Evolutionary conservation across 768 basidiomycete genomes (phyloP).

Genomic region (Strobilomyces echinocephalus): DNA sequence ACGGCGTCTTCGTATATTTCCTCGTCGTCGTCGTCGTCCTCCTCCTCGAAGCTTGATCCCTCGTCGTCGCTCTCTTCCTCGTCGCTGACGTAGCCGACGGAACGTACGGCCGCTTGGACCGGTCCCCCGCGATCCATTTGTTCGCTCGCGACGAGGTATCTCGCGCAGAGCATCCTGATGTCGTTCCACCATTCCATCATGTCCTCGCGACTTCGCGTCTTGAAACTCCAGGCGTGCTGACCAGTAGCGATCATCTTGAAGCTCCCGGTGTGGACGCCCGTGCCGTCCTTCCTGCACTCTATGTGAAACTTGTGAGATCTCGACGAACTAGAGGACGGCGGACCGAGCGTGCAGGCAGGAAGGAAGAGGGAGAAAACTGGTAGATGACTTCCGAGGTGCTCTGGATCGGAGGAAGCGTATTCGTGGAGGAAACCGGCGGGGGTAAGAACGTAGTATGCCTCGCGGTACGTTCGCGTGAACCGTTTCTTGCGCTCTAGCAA

Average conservation of each 20-base stretch:
- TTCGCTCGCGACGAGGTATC: slow-evolving; percentile 93
- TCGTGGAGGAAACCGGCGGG: slow-evolving; percentile 96
- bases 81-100: slow-evolving; percentile 83
- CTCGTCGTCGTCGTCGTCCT: slow-evolving; percentile 44
- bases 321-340: slow-evolving; percentile 64
- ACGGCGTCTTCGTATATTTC: slow-evolving; percentile 42
- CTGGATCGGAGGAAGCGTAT: slow-evolving; percentile 74
- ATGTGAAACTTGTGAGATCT: slow-evolving; percentile 95
- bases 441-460: slow-evolving; percentile 89
- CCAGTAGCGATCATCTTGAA: slow-evolving; percentile 37
- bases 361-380: slow-evolving; percentile 89
- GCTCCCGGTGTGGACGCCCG: slow-evolving; percentile 55
- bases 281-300: slow-evolving; percentile 83
- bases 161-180: slow-evolving; percentile 84
- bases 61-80: slow-evolving; percentile 60
- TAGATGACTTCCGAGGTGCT: slow-evolving; percentile 39
- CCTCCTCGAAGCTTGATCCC: slow-evolving; percentile 45
- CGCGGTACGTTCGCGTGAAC: slow-evolving; percentile 81
- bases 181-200: slow-evolving; percentile 99
- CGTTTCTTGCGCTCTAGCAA: slow-evolving; percentile 93
- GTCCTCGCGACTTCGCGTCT: slow-evolving; percentile 84
- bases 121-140: slow-evolving; percentile 89
- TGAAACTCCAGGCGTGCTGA: slow-evolving; percentile 83
- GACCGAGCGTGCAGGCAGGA: slow-evolving; percentile 92
- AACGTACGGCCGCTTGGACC: slow-evolving; percentile 85